Base-by-base conservation (phyloP, 1,284 basidiomycete genomes). In the Tilletia walkeri region DNA sequence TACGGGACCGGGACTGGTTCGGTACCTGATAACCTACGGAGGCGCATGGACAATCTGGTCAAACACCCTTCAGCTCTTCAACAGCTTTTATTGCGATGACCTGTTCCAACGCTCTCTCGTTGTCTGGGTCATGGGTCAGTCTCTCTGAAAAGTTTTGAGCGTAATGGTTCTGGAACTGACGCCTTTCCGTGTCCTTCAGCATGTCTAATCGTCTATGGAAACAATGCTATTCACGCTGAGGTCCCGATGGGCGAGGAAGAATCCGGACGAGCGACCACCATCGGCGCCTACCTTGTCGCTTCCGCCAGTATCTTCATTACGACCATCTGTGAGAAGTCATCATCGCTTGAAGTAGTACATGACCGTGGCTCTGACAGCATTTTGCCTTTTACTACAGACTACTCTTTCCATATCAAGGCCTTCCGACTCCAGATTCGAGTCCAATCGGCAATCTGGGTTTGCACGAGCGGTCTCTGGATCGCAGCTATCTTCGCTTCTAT, bases 1-100 rank as follows among this genome's bases (percentile, higher is more conserved):
- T 20, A 77, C 72, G 1, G 78, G 76, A 4, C 70, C 74, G 41
- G 70, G 69, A 2, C 70, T 80, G 36, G 76, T 78, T 10, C 70
- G 79, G 5, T 80, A 78, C 61, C 67, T 79, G 9, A 50, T 80
- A 24, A 79, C 79, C 14, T 80, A 79, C 36, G 70, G 72, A 1
- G 73, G 75, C 4, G 79, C 76, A 0, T 80, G 71, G 72, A 71
- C 77, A 68, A 67, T 80, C 20, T 80, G 79, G 79, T 72, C 73
- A 66, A 78, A 72, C 49, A 78, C 79, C 75, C 68, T 78, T 20
- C 75, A 79, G 50, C 54, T 78, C 30, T 79, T 80, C 53, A 78
- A 80, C 48, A 71, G 73, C n/a, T 80, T 78, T 49, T 80, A 79
- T 48, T 71, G 74, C 30, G 79, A 79, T 24, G 79, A 80, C 61